Conservation (phyloP, 331 rosid species). For the Quercus phellos region DNA sequence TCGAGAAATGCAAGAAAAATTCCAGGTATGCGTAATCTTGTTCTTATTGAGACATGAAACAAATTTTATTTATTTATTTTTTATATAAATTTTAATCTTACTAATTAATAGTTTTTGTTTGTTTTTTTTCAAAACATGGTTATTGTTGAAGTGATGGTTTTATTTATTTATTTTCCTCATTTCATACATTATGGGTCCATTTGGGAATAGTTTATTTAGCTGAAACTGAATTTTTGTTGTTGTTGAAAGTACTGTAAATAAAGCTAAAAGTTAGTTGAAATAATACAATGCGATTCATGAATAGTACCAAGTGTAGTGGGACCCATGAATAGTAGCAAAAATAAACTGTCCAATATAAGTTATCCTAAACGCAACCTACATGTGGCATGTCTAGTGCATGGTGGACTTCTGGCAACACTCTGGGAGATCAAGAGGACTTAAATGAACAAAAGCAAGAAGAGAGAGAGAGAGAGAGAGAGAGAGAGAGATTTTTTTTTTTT, state of each 20-base stretch:
- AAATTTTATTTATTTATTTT: not conserved
- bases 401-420: not conserved
- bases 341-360: too few species aligned
- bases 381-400: not conserved
- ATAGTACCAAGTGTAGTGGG: too few species aligned
- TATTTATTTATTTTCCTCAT: not conserved
- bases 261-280: too few species aligned
- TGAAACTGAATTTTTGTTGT: too few species aligned
- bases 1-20: conserved; percentile 92
- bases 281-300: accelerated
- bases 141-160: not conserved
- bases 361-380: too few species aligned
- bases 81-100: not conserved
- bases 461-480: too few species aligned
- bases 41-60: not conserved
- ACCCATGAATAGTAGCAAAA: too few species aligned
- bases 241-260: too few species aligned
- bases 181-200: not conserved
- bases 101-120: not conserved
- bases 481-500: too few species aligned
- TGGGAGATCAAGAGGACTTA: not conserved
- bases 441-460: not conserved
- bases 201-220: too few species aligned
- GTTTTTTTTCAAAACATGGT: not conserved
- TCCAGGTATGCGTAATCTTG: conserved; percentile 47